Evolutionary conservation across 2,329 filamentous ascomycete genomes (phyloP), one percentile per base, ranked within the genome.

Genomic region (Spiromastix sp.): DNA sequence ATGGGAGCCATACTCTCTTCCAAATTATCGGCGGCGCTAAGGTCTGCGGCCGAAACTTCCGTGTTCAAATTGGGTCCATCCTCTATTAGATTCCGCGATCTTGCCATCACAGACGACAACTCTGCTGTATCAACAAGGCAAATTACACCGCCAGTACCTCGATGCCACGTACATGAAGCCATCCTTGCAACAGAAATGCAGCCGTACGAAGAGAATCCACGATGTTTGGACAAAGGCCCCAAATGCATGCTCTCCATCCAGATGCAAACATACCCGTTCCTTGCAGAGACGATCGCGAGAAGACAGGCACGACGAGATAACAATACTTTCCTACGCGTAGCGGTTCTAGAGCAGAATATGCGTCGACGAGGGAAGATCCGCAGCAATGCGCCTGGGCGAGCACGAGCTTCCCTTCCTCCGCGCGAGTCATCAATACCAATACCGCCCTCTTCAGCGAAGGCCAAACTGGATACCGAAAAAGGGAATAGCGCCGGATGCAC

Each of bases 341-440:
- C 78, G 11, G 75, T 79, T 8, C 61, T 79, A 31, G 75, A 79
- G 55, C 77, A 79, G 74, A 78, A 79, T 51, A 79, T 79, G 75
- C 67, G 74, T 24, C 67, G 74, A 28, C 64, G 63, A 41, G 75
- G 75, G 37, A 79, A 79, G 56, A 59, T 79, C 29, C 72, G 74
- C 41, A 59, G 70, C 28, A 68, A 70, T 35, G 54, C 59, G 7
- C 62, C 68, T 11, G 71, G 73, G 13, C 63, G 67, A 42, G 75
- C 75, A 17, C 67, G 66, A 37, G 65, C 78, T 40, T 78, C 72
- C 71, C 54, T 79, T 29, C 74, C 75, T 24, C 74, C 75, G 29
- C 64, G 75, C n/a, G n/a, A n/a, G n/a, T n/a, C n/a, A n/a, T n/a
- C n/a, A 60, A 57, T 32, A 50, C 41, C 16, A 50, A 15, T n/a